Conservation (phyloP, 768 basidiomycete species). For the Naganishia randhawae region DNA sequence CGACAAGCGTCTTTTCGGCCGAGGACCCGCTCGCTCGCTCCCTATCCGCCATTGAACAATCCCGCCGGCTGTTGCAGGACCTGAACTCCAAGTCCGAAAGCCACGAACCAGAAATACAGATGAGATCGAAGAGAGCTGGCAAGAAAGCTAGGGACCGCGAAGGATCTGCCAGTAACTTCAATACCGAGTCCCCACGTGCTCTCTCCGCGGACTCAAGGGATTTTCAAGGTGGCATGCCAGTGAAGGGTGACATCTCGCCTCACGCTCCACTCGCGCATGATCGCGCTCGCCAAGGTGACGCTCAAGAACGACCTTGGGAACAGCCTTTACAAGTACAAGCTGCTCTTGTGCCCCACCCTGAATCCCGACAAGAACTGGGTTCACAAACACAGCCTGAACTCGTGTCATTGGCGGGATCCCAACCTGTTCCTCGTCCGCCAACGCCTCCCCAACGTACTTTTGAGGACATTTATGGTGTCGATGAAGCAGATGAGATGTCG, state of each 20-base stretch:
- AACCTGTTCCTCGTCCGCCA: background rate
- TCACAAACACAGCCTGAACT: background rate
- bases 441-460: background rate
- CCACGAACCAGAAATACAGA: slow-evolving; percentile 17
- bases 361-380: slow-evolving; percentile 1
- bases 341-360: slow-evolving; percentile 7
- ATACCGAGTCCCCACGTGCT: slow-evolving; percentile 11
- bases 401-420: background rate
- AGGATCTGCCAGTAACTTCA: slow-evolving; percentile 3
- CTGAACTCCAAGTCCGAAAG: slow-evolving; percentile 13
- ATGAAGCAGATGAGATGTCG: slow-evolving; percentile 7
- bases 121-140: slow-evolving; percentile 8
- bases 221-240: slow-evolving; percentile 17
- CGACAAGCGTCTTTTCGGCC: background rate
- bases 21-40: slow-evolving; percentile 11
- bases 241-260: slow-evolving; percentile 17
- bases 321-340: slow-evolving; percentile 20
- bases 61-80: slow-evolving; percentile 13
- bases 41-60: slow-evolving; percentile 11
- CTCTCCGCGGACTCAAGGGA: slow-evolving; percentile 3
- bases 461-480: slow-evolving; percentile 10
- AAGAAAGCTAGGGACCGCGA: slow-evolving; percentile 2
- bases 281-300: slow-evolving; percentile 14
- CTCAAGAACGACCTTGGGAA: slow-evolving; percentile 22
- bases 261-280: slow-evolving; percentile 19